These are phyloP conservation scores for Blastobotrys niveus DNA, from an alignment of 1,139 yeast species.

Conservation along the genomic window DNA sequence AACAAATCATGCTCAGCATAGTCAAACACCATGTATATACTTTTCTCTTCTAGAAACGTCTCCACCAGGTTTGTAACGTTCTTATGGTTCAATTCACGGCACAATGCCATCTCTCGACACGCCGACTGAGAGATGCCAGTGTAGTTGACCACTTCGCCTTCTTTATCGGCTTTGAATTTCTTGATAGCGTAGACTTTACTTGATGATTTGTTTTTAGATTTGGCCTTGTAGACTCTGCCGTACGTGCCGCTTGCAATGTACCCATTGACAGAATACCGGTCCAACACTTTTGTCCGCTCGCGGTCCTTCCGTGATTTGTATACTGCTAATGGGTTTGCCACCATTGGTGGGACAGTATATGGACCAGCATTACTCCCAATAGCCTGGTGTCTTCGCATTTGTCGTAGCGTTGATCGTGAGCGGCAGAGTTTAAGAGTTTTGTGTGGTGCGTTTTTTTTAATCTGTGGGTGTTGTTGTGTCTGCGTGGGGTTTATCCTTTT, in stretches of 20 bases:
- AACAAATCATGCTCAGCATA: slow-evolving; percentile 92
- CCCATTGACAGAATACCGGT: slow-evolving; percentile 82
- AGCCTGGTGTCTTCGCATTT: slow-evolving; percentile 2
- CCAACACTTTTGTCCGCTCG: slow-evolving; percentile 63
- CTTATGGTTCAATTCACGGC: slow-evolving; percentile 76
- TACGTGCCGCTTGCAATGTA: slow-evolving; percentile 98
- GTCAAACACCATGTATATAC: slow-evolving; percentile 91
- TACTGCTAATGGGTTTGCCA: slow-evolving; percentile 34
- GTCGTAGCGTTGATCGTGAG: neutral
- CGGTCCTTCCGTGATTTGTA: slow-evolving; percentile 56
- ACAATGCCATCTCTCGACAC: slow-evolving; percentile 89
- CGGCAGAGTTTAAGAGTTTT: neutral
- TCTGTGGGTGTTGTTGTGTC: slow-evolving; percentile 3
- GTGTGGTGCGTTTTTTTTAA: neutral
- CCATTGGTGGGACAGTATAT: slow-evolving; percentile 21
- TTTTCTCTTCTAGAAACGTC: slow-evolving; percentile 81
- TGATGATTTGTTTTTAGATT: slow-evolving; percentile 29
- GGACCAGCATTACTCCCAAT: neutral
- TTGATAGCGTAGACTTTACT: slow-evolving; percentile 61
- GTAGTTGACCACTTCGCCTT: slow-evolving; percentile 82
- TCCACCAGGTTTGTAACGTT: slow-evolving; percentile 78
- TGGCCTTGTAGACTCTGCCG: slow-evolving; percentile 92
- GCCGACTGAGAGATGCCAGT: slow-evolving; percentile 97
- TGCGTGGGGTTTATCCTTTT: neutral
- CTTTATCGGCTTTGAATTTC: slow-evolving; percentile 90